Conservation (phyloP, 2,329 filamentous ascomycete genomes). For the Cladosporium cucumerinum region DNA sequence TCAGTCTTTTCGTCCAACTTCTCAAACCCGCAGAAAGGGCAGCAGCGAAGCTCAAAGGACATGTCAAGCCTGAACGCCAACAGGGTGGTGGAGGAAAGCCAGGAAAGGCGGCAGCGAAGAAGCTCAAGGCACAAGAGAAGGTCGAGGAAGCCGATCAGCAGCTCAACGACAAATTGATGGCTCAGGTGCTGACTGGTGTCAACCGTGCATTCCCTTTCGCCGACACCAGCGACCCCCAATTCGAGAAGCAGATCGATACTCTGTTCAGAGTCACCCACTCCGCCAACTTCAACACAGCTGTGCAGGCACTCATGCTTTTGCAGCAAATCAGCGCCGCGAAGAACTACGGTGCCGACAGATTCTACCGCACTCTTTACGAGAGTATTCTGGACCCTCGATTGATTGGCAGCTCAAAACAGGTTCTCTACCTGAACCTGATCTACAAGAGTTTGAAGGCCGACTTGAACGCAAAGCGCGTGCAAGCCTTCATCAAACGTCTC, state of each 20-base stretch:
- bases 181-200: constrained; percentile 86
- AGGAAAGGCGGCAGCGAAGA: constrained; percentile 53
- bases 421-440: constrained; percentile 88
- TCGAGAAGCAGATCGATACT: constrained; percentile 87
- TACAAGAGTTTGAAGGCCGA: constrained; percentile 87
- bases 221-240: constrained; percentile 70
- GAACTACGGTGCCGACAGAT: constrained; percentile 79
- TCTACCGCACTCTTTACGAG: constrained; percentile 94
- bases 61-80: constrained; percentile 27
- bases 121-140: constrained; percentile 41
- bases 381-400: constrained; percentile 88
- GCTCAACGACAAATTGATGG: constrained; percentile 84
- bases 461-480: constrained; percentile 83
- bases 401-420: constrained; percentile 86
- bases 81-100: constrained; percentile 55
- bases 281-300: constrained; percentile 97
- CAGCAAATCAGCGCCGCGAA: constrained; percentile 84
- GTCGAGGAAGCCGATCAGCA: constrained; percentile 49
- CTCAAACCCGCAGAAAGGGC: constrained; percentile 59
- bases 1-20: constrained; percentile 78
- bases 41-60: constrained; percentile 27
- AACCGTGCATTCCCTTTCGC: constrained; percentile 95
- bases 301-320: constrained; percentile 91
- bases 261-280: constrained; percentile 96
- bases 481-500: constrained; percentile 92